Evolutionary conservation across 352 stramenopile species (phyloP).

Genomic region (Saprolegnia parasitica): DNA sequence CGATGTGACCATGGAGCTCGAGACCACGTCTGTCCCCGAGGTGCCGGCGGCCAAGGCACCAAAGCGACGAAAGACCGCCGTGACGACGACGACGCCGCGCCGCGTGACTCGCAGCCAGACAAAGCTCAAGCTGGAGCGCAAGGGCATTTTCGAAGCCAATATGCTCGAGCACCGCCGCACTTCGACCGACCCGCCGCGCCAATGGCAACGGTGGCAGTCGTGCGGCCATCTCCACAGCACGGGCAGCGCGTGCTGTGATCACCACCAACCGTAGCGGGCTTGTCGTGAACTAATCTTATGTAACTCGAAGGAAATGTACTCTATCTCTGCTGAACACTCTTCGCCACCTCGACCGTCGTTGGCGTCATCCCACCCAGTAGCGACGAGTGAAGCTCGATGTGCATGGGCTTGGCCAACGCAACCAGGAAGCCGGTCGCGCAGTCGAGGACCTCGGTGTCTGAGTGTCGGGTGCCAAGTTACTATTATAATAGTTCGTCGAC

Average conservation of each 20-base stretch:
- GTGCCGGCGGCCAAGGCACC: neutral
- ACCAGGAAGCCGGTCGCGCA: too few species aligned
- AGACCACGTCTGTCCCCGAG: neutral
- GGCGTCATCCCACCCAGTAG: too few species aligned
- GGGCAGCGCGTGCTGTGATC: neutral
- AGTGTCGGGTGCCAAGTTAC: too few species aligned
- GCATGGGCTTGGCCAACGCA: too few species aligned
- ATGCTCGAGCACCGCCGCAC: neutral
- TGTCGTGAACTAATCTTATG: neutral
- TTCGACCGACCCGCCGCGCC: neutral
- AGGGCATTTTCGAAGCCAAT: neutral
- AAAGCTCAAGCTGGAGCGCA: neutral
- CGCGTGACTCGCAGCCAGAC: constrained; percentile 4
- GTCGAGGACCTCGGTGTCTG: too few species aligned
- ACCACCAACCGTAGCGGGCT: neutral
- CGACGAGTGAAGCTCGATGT: too few species aligned
- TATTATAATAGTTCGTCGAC: too few species aligned
- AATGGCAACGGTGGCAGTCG: constrained; percentile 2
- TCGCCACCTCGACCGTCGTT: too few species aligned
- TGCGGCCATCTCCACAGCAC: constrained; percentile 6
- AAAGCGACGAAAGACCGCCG: neutral
- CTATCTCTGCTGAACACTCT: neutral
- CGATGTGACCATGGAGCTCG: too few species aligned
- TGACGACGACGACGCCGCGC: neutral
- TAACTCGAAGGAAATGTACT: neutral